Conservation (phyloP, 139 green algal species). For the Chlamydomonas asymmetrica region DNA sequence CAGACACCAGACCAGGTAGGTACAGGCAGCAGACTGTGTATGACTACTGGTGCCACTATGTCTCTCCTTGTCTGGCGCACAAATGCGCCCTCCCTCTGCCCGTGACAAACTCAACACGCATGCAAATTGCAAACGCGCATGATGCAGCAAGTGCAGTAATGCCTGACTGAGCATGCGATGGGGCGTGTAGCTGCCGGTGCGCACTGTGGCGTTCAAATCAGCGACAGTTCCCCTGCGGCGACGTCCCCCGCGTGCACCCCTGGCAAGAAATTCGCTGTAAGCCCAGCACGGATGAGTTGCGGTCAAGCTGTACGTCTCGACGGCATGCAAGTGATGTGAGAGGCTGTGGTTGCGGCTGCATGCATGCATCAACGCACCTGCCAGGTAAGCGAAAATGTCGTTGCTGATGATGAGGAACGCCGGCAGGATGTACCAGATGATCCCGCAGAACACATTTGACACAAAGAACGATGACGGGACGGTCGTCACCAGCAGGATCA, state of each 20-base stretch:
- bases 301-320: neutral
- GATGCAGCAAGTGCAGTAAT: too few species aligned
- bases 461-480: constrained; percentile 27
- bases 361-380: constrained; percentile 44
- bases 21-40: too few species aligned
- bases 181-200: too few species aligned
- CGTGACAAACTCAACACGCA: neutral
- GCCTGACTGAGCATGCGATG: too few species aligned
- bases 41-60: too few species aligned
- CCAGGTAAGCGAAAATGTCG: constrained; percentile 95
- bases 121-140: neutral
- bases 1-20: too few species aligned
- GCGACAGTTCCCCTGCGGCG: too few species aligned
- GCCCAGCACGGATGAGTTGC: neutral
- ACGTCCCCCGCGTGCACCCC: too few species aligned
- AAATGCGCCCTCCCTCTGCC: neutral
- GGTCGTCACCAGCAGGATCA: constrained; percentile 87
- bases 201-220: too few species aligned
- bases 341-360: neutral
- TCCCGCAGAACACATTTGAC: constrained; percentile 81
- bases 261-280: too few species aligned
- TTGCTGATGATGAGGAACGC: constrained; percentile 94
- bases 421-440: constrained; percentile 98
- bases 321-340: neutral
- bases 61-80: neutral